Base-by-base conservation (phyloP, 1,284 basidiomycete species). In the Sporisorium scitamineum region DNA sequence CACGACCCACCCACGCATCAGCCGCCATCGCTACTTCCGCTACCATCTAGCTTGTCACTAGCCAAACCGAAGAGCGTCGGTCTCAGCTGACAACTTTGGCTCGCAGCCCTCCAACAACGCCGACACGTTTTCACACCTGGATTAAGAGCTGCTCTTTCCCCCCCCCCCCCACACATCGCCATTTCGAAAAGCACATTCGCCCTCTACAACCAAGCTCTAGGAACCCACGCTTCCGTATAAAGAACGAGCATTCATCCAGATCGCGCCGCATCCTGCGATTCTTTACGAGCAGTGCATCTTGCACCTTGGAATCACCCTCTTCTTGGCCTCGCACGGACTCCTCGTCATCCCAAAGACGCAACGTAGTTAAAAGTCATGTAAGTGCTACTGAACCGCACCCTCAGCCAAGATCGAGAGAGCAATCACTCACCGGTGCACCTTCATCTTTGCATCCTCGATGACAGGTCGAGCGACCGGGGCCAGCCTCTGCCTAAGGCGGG, bases 401-500 rank as follows among this genome's bases (percentile, higher is more conserved):
- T 29, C 22, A n/a, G n/a, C n/a, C n/a, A n/a, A n/a, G 14, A 9
- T 13, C 5, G n/a, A 8, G 20, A 31, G 42, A 27, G 1, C 24
- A 8, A 6, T 7, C 47, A 24, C 48, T 64, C 0, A 37, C 59
- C 22, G 11, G 13, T n/a, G 1, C 42, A 22, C 31, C 11, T 6
- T 27, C n/a, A 20, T 32, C n/a, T 48, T 29, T 5, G 11, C 20
- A 20, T n/a, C n/a, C 1, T 29, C 24, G 20, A 22, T 2, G 31
- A 42, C 54, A 76, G 64, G 73, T 51, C 68, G 1, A 51, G 61
- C 59, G 66, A 76, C 9, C 63, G 63, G 56, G 47, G 53, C 10
- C 48, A 57, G 18, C 52, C 70, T 20, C 16, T 73, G 53, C 74
- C 79, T 27, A 73, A 79, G 61, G 64, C 69, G 45, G 74, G 74